phyloP scores from a whole-genome alignment of 495 filamentous ascomycete species.

The Xylaria sp. region DNA sequence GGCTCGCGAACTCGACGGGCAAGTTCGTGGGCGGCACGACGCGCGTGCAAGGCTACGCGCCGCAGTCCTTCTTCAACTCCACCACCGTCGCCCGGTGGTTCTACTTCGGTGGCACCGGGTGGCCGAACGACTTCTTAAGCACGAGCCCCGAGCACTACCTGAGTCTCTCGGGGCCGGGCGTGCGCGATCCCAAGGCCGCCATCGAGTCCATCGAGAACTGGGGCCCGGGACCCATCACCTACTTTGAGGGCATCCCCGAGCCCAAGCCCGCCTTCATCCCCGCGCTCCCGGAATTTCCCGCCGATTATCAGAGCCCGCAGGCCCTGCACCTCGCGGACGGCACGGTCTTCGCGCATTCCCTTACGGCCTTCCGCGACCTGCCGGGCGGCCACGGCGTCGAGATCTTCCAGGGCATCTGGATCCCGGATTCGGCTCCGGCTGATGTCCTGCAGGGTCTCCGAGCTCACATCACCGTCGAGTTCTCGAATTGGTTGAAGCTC shows the following conservation, averaged over 20 bases:
- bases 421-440: conserved; percentile 27
- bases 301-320: conserved; percentile 23
- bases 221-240: conserved; percentile 33
- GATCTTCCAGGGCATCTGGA: conserved; percentile 34
- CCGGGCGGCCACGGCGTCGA: conserved; percentile 31
- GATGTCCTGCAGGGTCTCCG: conserved; percentile 31
- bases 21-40: conserved; percentile 25
- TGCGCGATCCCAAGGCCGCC: conserved; percentile 23
- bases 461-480: conserved; percentile 35
- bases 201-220: conserved; percentile 36
- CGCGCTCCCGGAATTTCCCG: conserved; percentile 24
- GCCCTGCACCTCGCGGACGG: conserved; percentile 31
- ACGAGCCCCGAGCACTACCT: conserved; percentile 37
- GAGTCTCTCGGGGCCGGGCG: conserved; percentile 2
- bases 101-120: conserved; percentile 22
- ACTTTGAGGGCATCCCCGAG: conserved; percentile 27
- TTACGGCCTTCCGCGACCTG: conserved; percentile 33
- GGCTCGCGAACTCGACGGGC: conserved; percentile 24
- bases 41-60: conserved; percentile 26
- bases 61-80: conserved; percentile 27
- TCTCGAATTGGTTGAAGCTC: conserved; percentile 33
- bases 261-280: conserved; percentile 31
- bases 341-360: conserved; percentile 30
- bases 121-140: conserved; percentile 28
- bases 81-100: conserved; percentile 32